Percentiles rank a stretch among this genome's conserved stretches.
Evolutionary conservation across 352 stramenopile genomes (phyloP).

Genomic region (Phytophthora tubulina): DNA sequence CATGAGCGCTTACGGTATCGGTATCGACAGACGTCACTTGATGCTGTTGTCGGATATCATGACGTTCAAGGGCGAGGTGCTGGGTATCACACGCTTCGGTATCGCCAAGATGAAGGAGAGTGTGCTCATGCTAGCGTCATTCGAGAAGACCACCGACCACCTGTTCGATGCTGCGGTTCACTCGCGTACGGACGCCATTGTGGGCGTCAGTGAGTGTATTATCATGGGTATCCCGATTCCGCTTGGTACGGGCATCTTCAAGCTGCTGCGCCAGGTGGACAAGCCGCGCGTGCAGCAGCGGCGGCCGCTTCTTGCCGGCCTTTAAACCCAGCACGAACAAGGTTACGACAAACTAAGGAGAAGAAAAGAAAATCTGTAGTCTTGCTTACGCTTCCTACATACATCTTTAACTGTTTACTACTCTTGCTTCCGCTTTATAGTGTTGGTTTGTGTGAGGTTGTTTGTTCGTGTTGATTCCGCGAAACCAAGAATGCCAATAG

Average conservation of each 20-base stretch:
- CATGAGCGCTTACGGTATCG: conserved; percentile 99
- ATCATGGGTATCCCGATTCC: conserved; percentile 99
- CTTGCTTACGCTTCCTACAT: conserved; percentile 2
- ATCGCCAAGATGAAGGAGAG: conserved; percentile 99
- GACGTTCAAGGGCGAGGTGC: conserved; percentile 97
- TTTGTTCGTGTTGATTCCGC: too few relatives aligned
- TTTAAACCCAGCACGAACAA: conserved; percentile 26
- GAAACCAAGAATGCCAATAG: too few relatives aligned
- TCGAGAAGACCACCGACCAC: conserved; percentile 99
- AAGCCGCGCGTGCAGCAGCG: conserved; percentile 77
- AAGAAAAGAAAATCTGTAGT: conserved; percentile 23
- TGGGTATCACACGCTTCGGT: conserved; percentile 96
- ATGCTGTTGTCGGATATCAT: conserved; percentile 99
- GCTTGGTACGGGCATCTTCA: conserved; percentile 98
- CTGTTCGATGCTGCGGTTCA: conserved; percentile 99
- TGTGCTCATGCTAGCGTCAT: conserved; percentile 99
- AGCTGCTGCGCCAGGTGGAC: conserved; percentile 91
- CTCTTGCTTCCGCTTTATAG: too few relatives aligned
- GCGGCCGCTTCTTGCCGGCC: conserved; percentile 53
- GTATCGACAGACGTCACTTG: conserved; percentile 99
- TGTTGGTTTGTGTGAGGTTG: too few relatives aligned
- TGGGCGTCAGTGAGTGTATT: conserved; percentile 99
- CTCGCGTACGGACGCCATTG: conserved; percentile 97
- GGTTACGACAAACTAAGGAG: conserved; percentile 5
- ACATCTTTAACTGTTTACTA: not conserved